Base-by-base conservation (phyloP, 2,329 filamentous ascomycete species). In the Amauroascus verrucosus region DNA sequence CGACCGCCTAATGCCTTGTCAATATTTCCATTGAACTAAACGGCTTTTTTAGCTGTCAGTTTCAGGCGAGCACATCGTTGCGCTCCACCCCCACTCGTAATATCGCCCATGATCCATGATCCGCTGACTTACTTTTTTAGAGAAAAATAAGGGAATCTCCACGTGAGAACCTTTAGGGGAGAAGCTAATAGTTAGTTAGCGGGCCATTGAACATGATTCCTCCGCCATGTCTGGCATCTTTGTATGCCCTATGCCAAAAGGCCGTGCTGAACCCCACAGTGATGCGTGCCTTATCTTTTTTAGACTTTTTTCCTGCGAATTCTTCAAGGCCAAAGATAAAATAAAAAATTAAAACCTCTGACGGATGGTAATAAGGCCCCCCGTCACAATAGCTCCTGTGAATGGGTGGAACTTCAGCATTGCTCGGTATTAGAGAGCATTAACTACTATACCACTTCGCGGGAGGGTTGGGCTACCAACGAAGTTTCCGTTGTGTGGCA, bases 181-280 rank as follows among this genome's bases (percentile, higher is more conserved):
- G 14, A 18, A 35, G 13, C 33, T 14, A 35, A n/a, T n/a, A n/a
- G n/a, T n/a, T n/a, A n/a, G n/a, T 5, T 5, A n/a, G 32, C 13
- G 5, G 35, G 4, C 35, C 13, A 38, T 35, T 35, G 11, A 18
- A 13, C 13, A 11, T 38, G 38, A 41, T 41, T 22, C n/a, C 38
- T 41, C 38, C 38, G 38, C 24, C 38, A 41, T 22, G 38, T n/a
- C 37, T 50, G 48, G 33, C 48, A 50, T 50, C 13, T 50, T 30
- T 18, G 35, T 33, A 26, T 41, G 48, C 48, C 48, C 38, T 51
- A 51, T 51, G 37, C 18, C 32, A 48, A 43, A 35, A 43, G 38
- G 48, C 38, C 48, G 48, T 51, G 38, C 48, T 51, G 18, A 44
- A 51, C 48, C 48, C 48, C 48, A 51, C 48, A 44, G 30, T 44